Evolutionary conservation across 495 filamentous ascomycete genomes (phyloP).

Genomic region (Xylaria intraflava): DNA sequence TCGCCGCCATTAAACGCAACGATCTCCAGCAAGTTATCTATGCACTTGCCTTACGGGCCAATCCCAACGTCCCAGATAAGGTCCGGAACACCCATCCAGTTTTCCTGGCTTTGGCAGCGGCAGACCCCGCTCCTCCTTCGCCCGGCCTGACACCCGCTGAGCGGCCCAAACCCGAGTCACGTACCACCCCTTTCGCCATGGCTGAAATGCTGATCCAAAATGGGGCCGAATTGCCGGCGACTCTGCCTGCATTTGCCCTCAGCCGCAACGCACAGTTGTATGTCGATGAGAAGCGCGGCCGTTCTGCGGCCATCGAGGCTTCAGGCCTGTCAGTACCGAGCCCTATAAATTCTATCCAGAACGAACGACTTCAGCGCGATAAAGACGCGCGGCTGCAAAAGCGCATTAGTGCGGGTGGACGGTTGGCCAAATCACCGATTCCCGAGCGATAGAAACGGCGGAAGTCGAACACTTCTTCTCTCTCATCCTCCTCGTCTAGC

Average conservation of each 20-base stretch:
- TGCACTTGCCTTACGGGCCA: constrained; percentile 79
- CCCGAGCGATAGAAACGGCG: constrained; percentile 46
- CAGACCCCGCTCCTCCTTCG: constrained; percentile 74
- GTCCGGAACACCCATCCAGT: constrained; percentile 81
- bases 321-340: constrained; percentile 20
- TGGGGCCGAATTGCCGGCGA: constrained; percentile 75
- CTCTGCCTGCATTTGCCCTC: constrained; percentile 68
- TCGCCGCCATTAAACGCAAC: constrained; percentile 92
- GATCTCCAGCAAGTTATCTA: constrained; percentile 89
- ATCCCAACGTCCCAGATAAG: constrained; percentile 80
- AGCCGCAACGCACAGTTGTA: constrained; percentile 72
- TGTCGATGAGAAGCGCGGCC: constrained; percentile 70
- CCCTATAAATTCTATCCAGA: constrained; percentile 17
- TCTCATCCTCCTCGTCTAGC: constrained; percentile 17
- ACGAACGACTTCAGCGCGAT: constrained; percentile 41
- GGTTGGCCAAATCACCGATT: constrained; percentile 51
- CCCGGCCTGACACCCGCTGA: constrained; percentile 27
- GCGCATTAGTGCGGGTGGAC: constrained; percentile 55
- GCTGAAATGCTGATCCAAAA: constrained; percentile 93
- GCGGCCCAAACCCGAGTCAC: constrained; percentile 28
- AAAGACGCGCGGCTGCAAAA: constrained; percentile 53
- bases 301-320: constrained; percentile 35
- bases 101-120: constrained; percentile 88
- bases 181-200: constrained; percentile 61
- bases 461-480: constrained; percentile 22